Base-by-base conservation (phyloP, 805 yeast genomes). In the Metschnikowia reukaufii region DNA sequence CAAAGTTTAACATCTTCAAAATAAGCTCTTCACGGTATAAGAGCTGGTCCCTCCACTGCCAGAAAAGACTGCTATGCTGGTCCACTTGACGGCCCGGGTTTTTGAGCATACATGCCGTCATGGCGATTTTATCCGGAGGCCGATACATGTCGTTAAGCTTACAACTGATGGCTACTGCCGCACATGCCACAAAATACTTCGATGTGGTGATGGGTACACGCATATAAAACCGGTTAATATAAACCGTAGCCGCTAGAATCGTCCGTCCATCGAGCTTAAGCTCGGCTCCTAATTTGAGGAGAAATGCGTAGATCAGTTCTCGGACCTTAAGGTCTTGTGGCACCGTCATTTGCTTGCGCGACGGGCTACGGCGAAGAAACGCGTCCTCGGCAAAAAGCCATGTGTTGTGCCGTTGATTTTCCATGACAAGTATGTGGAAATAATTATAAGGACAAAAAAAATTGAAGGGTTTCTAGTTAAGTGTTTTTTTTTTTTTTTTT, bases 1-100 rank as follows among this genome's bases (percentile, higher is more conserved):
- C 77, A 37, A 72, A 72, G 45, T 72, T 70, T 30, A 72, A 59
- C 30, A 63, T 56, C 51, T 66, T 65, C 18, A 72, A 55, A 10
- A 72, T 64, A 34, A 72, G 57, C 56, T 72, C 77, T 52, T 72
- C 77, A 31, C 77, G 54, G 49, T 64, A 72, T 36, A 72, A 54
- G 8, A 72, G 57, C 55, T 72, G 76, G 56, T 72, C 77, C 27
- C 76, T 45, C 76, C 76, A 72, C 36, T 62, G 62, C 77, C 77
- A 72, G 54, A 70, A 72, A 41, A 64, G 47, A 17, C 66, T 67
- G 47, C 68, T 66, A 30, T 70, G 74, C 50, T 71, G 74, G 40
- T 72, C 74, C 2, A 72, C 57, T 17, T 54, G 50, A 34, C 55
- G 54, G n/a, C 56, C 47, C 4, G 73, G 67, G 50, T 64, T 68